Base-by-base conservation (phyloP, 257 asterid genomes). In the Solanum bulbocastanum region DNA sequence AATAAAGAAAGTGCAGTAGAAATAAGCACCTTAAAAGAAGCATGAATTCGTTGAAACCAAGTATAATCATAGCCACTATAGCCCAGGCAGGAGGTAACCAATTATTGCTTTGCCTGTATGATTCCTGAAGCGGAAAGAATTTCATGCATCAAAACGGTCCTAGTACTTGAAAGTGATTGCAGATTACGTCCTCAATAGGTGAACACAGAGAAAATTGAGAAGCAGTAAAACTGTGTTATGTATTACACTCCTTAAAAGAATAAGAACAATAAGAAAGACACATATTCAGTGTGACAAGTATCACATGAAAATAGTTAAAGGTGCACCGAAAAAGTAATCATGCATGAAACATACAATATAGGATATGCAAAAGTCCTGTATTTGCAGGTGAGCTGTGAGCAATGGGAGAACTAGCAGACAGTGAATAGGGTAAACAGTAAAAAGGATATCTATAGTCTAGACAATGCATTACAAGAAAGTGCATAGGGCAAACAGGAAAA, bases 51-150 rank as follows among this genome's bases (percentile, higher is more conserved):
- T 94, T 94, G 87, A 92, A 93, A 40, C 98, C 98, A 35, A 94
- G 95, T 83, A 93, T 82, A 36, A 91, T 58, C 92, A 94, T 88
- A 7, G 94, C 94, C 72, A 94, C 2, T 66, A 93, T 93, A 11
- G 92, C 95, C 98, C 98, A 93, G 33, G 94, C 89, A 86, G 96
- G 96, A 68, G 98, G 98, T 71, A 93, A 56, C 95, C 94, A 92
- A 82, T 91, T 92, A 89, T 91, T 93, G 85, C 87, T 83, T 84
- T 89, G 93, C 89, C 27, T 87, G 87, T 91, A 87, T 6, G 93
- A 93, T 87, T 91, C 96, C 97, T 94, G 91, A 85, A 88, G 66
- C 74, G 6, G 85, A 27, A 81, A 81, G 35, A 81, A 46, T 44
- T 78, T 69, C 40, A 79, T 13, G 37, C 78, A 89, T 58, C 71